phyloP scores from a whole-genome alignment of 169 alveolate species.

The Eimeria zaria region DNA sequence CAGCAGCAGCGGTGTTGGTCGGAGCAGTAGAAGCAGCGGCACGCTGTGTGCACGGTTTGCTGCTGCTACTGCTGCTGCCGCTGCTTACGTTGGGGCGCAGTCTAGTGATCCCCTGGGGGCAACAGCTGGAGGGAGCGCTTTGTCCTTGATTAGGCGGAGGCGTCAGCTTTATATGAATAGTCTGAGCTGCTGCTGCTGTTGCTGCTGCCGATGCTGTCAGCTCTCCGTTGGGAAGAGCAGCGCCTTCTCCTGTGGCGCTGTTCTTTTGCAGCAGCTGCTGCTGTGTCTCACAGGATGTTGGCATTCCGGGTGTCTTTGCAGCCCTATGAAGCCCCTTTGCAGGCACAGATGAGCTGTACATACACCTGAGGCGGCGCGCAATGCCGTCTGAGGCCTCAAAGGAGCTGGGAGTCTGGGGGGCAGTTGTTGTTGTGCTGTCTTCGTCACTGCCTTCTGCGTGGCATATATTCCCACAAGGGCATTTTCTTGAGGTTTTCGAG shows the following conservation, averaged over 20 bases:
- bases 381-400: neutral
- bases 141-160: neutral
- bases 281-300: neutral
- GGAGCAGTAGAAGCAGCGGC: neutral
- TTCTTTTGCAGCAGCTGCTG: neutral
- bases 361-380: slow-evolving; percentile 31
- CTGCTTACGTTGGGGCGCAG: neutral
- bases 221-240: neutral
- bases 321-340: neutral
- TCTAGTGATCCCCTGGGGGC: neutral
- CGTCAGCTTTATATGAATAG: slow-evolving; percentile 14
- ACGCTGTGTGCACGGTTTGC: neutral
- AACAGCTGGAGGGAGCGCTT: neutral
- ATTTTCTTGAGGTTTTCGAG: neutral
- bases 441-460: slow-evolving; percentile 54
- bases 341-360: neutral
- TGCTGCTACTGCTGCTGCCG: neutral
- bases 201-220: neutral
- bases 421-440: slow-evolving; percentile 35
- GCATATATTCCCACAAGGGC: neutral
- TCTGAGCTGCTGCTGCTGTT: slow-evolving; percentile 2
- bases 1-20: neutral
- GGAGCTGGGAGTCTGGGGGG: slow-evolving; percentile 62
- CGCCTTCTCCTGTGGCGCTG: neutral
- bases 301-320: neutral